phyloP scores from a whole-genome alignment of 768 basidiomycete species.

The Trichaptum fuscoviolaceum region DNA sequence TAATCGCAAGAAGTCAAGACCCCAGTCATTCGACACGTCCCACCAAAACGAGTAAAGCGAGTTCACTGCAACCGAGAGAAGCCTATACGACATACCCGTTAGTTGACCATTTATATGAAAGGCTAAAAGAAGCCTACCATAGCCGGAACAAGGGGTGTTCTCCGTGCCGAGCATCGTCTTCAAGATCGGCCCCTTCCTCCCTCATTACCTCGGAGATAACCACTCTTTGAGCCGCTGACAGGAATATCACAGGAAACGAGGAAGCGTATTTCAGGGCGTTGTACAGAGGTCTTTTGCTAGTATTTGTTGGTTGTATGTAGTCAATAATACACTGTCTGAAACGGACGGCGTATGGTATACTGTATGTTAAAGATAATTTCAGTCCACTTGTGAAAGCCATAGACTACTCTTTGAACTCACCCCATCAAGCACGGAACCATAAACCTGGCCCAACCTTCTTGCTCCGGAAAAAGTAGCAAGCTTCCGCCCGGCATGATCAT shows the following conservation, averaged over 20 bases:
- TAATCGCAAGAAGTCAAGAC: conserved; percentile 64
- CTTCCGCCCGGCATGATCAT: conserved; percentile 87
- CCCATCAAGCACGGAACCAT: conserved; percentile 83
- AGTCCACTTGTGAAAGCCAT: conserved; percentile 6
- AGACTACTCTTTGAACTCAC: conserved; percentile 37
- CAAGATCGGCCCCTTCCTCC: conserved; percentile 39
- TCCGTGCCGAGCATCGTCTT: conserved; percentile 57
- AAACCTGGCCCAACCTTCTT: conserved; percentile 65
- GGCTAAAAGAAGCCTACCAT: conserved; percentile 49
- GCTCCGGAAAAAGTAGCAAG: conserved; percentile 55
- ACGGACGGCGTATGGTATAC: conserved; percentile 87
- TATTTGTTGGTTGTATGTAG: conserved; percentile 57
- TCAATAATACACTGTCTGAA: conserved; percentile 93
- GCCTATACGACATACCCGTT: conserved; percentile 39
- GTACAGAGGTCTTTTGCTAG: conserved; percentile 67
- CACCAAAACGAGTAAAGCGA: conserved; percentile 98
- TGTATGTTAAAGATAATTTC: conserved; percentile 21
- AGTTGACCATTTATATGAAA: conserved; percentile 6
- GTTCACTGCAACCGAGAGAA: conserved; percentile 80
- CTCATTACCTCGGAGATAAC: conserved; percentile 56
- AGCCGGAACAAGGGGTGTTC: conserved; percentile 77
- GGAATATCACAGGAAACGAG: conserved; percentile 91
- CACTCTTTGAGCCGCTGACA: conserved; percentile 85
- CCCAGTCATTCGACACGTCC: conserved; percentile 99
- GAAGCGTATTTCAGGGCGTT: conserved; percentile 97